Conservation (phyloP, 495 filamentous ascomycete genomes). For the Penicillium antarcticum region DNA sequence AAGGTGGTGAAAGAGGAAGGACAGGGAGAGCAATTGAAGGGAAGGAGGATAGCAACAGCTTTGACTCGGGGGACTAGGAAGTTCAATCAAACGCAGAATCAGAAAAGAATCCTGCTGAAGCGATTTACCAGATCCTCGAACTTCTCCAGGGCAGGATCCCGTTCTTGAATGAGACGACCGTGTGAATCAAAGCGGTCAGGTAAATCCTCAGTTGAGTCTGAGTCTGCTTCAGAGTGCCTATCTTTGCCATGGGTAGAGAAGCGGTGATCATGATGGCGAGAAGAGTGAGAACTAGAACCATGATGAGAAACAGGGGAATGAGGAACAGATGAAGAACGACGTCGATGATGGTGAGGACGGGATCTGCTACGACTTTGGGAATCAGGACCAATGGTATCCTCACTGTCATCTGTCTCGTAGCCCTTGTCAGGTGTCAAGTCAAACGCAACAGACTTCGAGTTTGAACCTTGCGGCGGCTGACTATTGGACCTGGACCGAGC, state of each 20-base stretch:
- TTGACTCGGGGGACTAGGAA: background rate
- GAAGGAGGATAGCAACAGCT: background rate
- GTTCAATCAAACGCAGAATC: too few relatives aligned
- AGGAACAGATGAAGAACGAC: constrained; percentile 27
- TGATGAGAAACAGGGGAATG: constrained; percentile 8
- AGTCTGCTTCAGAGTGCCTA: constrained; percentile 11
- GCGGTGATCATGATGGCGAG: constrained; percentile 2
- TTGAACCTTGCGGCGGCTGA: constrained; percentile 19
- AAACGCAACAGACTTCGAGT: constrained; percentile 38
- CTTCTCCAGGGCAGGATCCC: constrained; percentile 32
- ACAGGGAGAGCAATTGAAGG: background rate
- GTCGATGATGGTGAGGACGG: constrained; percentile 22
- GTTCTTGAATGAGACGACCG: constrained; percentile 46
- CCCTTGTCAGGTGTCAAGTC: constrained; percentile 27
- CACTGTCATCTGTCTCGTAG: constrained; percentile 45
- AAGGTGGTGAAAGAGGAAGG: background rate
- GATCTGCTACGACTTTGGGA: constrained; percentile 8
- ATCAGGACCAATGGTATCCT: constrained; percentile 31
- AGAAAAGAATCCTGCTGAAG: constrained; percentile 26
- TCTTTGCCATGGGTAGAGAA: constrained; percentile 6
- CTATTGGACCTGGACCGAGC: constrained; percentile 15
- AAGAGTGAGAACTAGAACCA: background rate
- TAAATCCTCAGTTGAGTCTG: constrained; percentile 50
- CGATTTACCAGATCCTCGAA: constrained; percentile 38
- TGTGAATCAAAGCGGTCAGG: constrained; percentile 65